Conservation (phyloP, 2,329 filamentous ascomycete species). For the Penicillium janthinellum region DNA sequence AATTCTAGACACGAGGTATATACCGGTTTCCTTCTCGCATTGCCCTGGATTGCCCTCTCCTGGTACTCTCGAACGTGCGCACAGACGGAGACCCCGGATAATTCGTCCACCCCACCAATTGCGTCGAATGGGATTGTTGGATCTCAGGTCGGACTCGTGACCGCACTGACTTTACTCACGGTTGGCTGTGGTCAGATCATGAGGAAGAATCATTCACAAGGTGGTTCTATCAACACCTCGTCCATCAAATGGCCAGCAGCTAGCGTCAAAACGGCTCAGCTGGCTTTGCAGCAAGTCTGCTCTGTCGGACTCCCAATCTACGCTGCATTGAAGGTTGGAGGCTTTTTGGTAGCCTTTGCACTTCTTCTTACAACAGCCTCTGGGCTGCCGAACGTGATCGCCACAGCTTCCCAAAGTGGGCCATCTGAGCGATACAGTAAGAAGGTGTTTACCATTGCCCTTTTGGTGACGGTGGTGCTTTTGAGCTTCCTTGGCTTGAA, state of each 20-base stretch:
- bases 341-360: constrained; percentile 55
- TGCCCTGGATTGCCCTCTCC: constrained; percentile 41
- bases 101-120: constrained; percentile 6
- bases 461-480: constrained; percentile 28
- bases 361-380: constrained; percentile 52
- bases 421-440: constrained; percentile 25
- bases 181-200: constrained; percentile 33
- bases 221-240: constrained; percentile 5
- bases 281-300: constrained; percentile 38
- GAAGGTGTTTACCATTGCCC: constrained; percentile 32
- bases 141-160: constrained; percentile 30
- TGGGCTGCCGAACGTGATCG: constrained; percentile 41
- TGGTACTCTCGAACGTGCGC: constrained; percentile 38
- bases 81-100: constrained; percentile 17
- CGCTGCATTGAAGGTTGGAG: constrained; percentile 57
- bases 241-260: constrained; percentile 22
- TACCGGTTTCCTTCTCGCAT: constrained; percentile 49
- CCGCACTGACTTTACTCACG: constrained; percentile 35
- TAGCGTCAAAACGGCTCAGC: constrained; percentile 16
- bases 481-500: constrained; percentile 35
- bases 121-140: constrained; percentile 23
- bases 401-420: constrained; percentile 11
- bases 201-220: constrained; percentile 15
- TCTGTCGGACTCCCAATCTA: constrained; percentile 58
- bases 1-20: constrained; percentile 48